These are phyloP conservation scores for Capsicum rhomboideum DNA, from an alignment of 257 asterid species.

Conservation along the genomic window DNA sequence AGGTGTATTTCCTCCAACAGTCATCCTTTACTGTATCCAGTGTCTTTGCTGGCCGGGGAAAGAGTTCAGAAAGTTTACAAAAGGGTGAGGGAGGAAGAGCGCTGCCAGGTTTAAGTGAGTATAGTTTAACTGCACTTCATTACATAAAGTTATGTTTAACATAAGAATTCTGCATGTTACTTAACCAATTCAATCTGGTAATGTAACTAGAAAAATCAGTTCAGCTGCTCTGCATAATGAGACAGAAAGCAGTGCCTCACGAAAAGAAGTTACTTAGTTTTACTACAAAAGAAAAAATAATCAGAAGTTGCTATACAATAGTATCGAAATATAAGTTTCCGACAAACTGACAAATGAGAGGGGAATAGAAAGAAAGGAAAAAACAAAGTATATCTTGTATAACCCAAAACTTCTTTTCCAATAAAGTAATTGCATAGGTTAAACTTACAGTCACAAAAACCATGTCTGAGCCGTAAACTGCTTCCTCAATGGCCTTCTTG, in stretches of 20 bases:
- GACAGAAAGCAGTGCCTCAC: neutral
- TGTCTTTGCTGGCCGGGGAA: neutral
- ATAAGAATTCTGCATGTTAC: neutral
- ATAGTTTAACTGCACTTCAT: neutral
- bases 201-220: neutral
- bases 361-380: neutral
- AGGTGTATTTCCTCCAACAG: neutral
- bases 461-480: constrained; percentile 55
- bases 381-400: neutral
- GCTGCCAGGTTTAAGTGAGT: neutral
- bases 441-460: constrained; percentile 44
- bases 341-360: neutral
- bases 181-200: neutral
- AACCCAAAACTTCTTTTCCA: neutral
- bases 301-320: neutral
- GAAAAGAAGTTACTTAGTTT: neutral
- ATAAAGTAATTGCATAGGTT: neutral
- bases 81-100: neutral
- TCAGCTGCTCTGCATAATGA: neutral
- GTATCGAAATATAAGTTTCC: neutral
- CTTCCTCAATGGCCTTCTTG: constrained; percentile 69
- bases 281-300: neutral
- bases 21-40: neutral
- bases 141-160: neutral
- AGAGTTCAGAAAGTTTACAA: neutral